Evolutionary conservation across 176 grass and related monocot species (phyloP).

Genomic region (Musa schizocarpa): DNA sequence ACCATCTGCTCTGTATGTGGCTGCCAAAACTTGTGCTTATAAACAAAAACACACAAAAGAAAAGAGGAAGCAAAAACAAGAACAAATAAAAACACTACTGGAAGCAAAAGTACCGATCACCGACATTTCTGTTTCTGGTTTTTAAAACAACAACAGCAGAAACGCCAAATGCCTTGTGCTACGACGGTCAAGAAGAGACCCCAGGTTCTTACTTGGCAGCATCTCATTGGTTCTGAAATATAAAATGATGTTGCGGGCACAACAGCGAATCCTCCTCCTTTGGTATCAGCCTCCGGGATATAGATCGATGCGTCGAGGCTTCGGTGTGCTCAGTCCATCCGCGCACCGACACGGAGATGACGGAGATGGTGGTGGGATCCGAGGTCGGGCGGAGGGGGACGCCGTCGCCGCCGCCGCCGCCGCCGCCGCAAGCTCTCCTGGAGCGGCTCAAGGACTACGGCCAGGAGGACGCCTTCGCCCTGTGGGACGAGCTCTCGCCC

Average conservation of each 20-base stretch:
- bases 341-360: constrained; percentile 8
- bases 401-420: constrained; percentile 46
- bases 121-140: no score
- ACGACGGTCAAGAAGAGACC: no score
- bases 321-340: neutral
- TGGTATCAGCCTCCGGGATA: neutral
- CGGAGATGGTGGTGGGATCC: constrained; percentile 21
- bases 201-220: neutral
- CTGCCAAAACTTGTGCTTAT: no score
- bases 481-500: constrained; percentile 91
- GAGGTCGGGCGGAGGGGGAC: constrained; percentile 28
- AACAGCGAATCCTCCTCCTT: neutral
- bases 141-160: no score
- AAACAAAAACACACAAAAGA: no score
- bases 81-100: no score
- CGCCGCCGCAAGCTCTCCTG: constrained; percentile 82
- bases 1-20: no score
- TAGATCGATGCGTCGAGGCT: no score
- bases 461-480: constrained; percentile 81
- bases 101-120: no score
- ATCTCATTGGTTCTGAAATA: neutral
- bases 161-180: no score
- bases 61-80: no score
- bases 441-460: constrained; percentile 98
- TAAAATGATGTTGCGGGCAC: neutral